Evolutionary conservation across 1,284 basidiomycete genomes (phyloP).

Genomic region (Melampsora americana): DNA sequence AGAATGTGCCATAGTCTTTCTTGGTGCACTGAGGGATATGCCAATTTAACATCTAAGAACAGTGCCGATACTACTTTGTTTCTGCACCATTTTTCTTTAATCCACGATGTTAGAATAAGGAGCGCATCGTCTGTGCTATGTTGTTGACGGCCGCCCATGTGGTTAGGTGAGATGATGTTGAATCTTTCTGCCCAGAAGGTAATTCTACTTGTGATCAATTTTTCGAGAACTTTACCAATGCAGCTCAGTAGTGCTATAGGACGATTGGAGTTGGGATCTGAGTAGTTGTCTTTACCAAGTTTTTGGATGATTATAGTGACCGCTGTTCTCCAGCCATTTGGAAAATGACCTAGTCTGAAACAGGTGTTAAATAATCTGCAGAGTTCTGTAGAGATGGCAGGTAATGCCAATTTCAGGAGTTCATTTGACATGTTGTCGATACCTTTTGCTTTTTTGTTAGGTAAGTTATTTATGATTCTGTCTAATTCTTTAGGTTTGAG

Average conservation of each 20-base stretch:
- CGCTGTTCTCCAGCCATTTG: neutral
- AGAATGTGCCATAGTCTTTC: neutral
- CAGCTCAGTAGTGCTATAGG: neutral
- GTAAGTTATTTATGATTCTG: neutral
- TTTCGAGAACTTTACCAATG: constrained; percentile 4
- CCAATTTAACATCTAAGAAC: constrained; percentile 1
- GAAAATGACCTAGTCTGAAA: neutral
- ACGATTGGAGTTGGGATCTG: no score
- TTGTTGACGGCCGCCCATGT: neutral
- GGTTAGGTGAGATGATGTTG: neutral
- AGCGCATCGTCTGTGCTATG: constrained; percentile 2
- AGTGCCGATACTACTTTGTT: neutral
- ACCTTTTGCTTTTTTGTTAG: constrained; percentile 3
- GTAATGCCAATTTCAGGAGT: neutral
- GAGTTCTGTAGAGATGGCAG: neutral
- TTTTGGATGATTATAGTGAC: neutral
- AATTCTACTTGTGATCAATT: neutral
- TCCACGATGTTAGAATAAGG: neutral
- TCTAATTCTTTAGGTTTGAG: neutral
- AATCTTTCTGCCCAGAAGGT: neutral
- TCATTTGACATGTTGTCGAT: constrained; percentile 11
- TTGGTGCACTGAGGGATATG: neutral
- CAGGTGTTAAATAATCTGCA: neutral
- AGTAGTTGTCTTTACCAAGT: neutral
- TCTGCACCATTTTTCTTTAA: neutral